Evolutionary conservation across 2,329 filamentous ascomycete species (phyloP), one percentile per base, ranked within the genome.

Genomic region (Botrytis galanthina): DNA sequence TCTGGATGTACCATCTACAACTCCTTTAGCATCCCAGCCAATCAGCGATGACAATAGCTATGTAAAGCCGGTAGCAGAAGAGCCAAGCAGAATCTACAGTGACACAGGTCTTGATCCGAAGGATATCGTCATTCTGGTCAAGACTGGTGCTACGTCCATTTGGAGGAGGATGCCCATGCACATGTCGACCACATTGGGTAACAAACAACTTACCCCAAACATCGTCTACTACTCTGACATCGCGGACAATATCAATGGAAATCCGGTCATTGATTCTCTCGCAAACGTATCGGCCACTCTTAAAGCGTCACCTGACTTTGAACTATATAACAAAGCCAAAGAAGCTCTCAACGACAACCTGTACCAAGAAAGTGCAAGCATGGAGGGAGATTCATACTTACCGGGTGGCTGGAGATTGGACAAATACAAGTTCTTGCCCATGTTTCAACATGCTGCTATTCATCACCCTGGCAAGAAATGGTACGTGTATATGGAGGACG

Each of bases 361-460:
- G 32, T 75, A 75, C 69, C 71, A 68, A 42, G 75, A 75, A 46
- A 67, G 39, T n/a, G 74, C 68, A 29, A 66, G 37, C 37, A 74
- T 75, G 69, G 75, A 75, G 32, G 74, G 74, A 20, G 75, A 75
- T n/a, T 68, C 54, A 22, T 73, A 75, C 42, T 35, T 76, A 26
- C 74, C 75, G 2, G 70, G 74, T 22, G 84, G 83, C 1, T 90
- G 87, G 88, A 83, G 82, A 29, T 80, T 90, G 57, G 88, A 90
- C 82, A 89, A 89, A 81, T 90, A 88, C 82, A 90, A 90, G 80
- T 89, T 88, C 78, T 82, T 89, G 63, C 87, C 89, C 78, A 88
- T 89, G 78, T 85, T 87, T 20, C 85, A 88, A 80, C 87, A 88
- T 80, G 80, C 86, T 0, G 89, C 85, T 76, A 78, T 80, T 37